Conservation (phyloP, 139 green algal species). For the Micromonas commoda region DNA sequence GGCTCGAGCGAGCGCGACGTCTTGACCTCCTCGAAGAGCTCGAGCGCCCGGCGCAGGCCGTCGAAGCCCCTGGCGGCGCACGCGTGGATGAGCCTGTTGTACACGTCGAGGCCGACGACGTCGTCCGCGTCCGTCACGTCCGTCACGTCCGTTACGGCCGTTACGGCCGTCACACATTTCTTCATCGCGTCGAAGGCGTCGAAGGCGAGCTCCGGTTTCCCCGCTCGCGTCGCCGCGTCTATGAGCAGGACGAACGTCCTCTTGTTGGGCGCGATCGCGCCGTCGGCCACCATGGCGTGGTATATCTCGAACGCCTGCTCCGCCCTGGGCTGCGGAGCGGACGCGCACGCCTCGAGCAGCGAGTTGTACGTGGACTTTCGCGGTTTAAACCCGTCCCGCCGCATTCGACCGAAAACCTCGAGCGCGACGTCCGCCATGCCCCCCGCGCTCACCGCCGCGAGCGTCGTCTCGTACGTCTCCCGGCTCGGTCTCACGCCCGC, state of each 20-base stretch:
- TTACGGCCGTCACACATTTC: too few relatives aligned
- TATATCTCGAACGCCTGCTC: slow-evolving; percentile 22
- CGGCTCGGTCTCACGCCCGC: neutral
- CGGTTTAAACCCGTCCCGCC: neutral
- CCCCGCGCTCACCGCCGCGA: neutral
- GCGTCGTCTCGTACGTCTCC: slow-evolving; percentile 11
- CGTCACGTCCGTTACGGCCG: too few relatives aligned
- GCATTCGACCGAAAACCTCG: slow-evolving; percentile 11
- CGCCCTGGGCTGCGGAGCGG: neutral
- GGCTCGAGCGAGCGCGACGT: neutral
- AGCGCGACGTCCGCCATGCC: neutral
- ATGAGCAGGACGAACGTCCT: slow-evolving; percentile 14
- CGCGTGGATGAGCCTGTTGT: slow-evolving; percentile 22
- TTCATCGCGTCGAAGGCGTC: slow-evolving; percentile 22
- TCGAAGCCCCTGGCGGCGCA: neutral
- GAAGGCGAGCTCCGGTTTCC: neutral
- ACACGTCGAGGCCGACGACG: neutral
- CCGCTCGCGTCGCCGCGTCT: neutral
- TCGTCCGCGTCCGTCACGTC: too few relatives aligned
- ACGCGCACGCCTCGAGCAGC: slow-evolving; percentile 6
- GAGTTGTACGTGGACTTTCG: slow-evolving; percentile 10
- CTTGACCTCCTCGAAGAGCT: slow-evolving; percentile 14
- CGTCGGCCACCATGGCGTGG: neutral
- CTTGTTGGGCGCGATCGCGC: neutral
- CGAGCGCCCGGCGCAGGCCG: neutral